A percentile compares a stretch with the other conserved stretches of the same genome.
Evolutionary conservation across 2,329 filamentous ascomycete genomes (phyloP).

Genomic region (Diplodia corticola): DNA sequence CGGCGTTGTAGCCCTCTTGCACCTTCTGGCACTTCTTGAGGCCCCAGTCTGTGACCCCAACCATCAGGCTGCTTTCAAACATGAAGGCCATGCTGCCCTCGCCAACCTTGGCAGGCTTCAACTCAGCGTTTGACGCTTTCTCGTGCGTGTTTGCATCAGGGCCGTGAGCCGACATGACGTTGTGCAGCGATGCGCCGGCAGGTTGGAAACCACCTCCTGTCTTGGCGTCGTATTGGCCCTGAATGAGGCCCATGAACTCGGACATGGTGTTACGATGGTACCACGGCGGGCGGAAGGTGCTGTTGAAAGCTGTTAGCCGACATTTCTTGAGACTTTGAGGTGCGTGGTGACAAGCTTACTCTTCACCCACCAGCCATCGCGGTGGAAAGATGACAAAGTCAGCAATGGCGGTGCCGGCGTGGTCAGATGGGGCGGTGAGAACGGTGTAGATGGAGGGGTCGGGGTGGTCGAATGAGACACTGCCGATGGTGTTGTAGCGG

Average conservation of each 20-base stretch:
- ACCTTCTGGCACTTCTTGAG: slow-evolving; percentile 69
- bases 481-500: slow-evolving; percentile 60
- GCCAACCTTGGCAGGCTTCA: slow-evolving; percentile 61
- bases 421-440: slow-evolving; percentile 60
- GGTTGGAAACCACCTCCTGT: slow-evolving; percentile 60
- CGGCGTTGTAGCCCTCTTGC: slow-evolving; percentile 72
- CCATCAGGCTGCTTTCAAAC: slow-evolving; percentile 68
- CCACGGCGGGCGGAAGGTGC: slow-evolving; percentile 69
- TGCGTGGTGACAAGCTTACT: slow-evolving; percentile 33
- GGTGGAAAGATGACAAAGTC: slow-evolving; percentile 75
- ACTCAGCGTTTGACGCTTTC: slow-evolving; percentile 56
- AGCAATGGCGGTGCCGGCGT: slow-evolving; percentile 58
- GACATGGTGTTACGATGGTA: slow-evolving; percentile 72
- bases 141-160: slow-evolving; percentile 62
- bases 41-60: slow-evolving; percentile 72
- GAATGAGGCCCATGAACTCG: slow-evolving; percentile 67
- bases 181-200: slow-evolving; percentile 66
- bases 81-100: slow-evolving; percentile 68
- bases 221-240: slow-evolving; percentile 63
- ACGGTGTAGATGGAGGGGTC: slow-evolving; percentile 69
- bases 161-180: slow-evolving; percentile 72
- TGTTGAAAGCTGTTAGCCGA: background rate
- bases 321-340: background rate
- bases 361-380: slow-evolving; percentile 67
- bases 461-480: slow-evolving; percentile 62